A percentile compares a stretch with the other conserved stretches of the same genome.
Evolutionary conservation across 139 green algal species (phyloP).

Genomic region (Micractinium sp.): DNA sequence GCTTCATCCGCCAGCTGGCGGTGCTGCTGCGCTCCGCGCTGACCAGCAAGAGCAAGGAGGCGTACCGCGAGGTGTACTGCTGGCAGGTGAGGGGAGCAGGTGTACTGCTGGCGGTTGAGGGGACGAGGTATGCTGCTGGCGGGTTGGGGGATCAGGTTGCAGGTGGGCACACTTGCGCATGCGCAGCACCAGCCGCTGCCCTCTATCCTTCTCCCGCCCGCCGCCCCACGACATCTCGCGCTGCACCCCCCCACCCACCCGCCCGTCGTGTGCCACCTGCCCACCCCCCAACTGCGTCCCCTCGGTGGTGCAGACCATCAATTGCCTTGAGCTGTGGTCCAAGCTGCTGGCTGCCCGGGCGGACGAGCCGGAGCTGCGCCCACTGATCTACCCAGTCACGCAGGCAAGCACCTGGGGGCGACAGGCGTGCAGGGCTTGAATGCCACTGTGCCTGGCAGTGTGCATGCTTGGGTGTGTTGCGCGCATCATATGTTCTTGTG

Average conservation of each 20-base stretch:
- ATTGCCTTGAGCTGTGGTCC: conserved; percentile 93
- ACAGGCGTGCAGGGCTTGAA: background rate
- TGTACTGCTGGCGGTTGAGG: background rate
- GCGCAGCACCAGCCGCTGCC: background rate
- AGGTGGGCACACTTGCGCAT: too few relatives aligned
- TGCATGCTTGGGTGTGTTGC: too few relatives aligned
- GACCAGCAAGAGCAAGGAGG: conserved; percentile 83
- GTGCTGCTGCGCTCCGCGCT: conserved; percentile 84
- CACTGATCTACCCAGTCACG: conserved; percentile 88
- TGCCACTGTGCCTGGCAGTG: too few relatives aligned
- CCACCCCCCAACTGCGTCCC: background rate
- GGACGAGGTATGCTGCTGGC: background rate
- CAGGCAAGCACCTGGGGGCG: conserved; percentile 17
- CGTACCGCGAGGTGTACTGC: conserved; percentile 88
- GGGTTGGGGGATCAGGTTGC: too few relatives aligned
- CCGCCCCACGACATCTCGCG: background rate
- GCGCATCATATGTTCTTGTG: background rate
- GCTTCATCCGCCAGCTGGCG: conserved; percentile 88
- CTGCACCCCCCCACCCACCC: background rate
- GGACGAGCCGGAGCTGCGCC: conserved; percentile 67
- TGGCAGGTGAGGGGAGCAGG: conserved; percentile 68
- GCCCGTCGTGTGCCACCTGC: background rate
- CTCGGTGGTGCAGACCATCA: conserved; percentile 66
- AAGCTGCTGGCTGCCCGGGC: conserved; percentile 61
- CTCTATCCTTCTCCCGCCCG: background rate